These are phyloP conservation scores for Kodamaea anthophila DNA, from an alignment of 1,139 yeast genomes.

Conservation along the genomic window DNA sequence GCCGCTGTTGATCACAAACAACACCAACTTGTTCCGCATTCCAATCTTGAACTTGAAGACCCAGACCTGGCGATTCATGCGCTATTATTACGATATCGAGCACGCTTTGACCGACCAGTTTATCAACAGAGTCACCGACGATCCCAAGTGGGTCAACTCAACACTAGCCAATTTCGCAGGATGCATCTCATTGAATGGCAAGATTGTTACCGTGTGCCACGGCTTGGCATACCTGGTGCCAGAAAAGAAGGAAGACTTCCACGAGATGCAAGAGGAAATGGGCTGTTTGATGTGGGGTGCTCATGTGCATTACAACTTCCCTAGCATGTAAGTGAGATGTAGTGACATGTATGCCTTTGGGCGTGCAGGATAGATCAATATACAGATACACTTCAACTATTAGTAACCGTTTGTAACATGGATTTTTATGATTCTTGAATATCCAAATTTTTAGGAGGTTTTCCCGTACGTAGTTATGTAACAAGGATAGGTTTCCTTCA, in stretches of 20 bases:
- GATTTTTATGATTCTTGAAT: no score
- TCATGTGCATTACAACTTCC: constrained; percentile 33
- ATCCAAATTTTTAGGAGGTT: no score
- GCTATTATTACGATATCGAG: constrained; percentile 29
- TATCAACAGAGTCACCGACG: constrained; percentile 17
- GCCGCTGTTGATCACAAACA: constrained; percentile 24
- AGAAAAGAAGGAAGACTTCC: constrained; percentile 23
- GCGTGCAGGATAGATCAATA: no score
- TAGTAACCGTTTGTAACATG: no score
- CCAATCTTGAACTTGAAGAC: constrained; percentile 36
- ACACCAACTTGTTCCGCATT: constrained; percentile 27
- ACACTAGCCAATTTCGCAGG: constrained; percentile 30
- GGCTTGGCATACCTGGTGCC: constrained; percentile 32
- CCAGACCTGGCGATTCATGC: constrained; percentile 39
- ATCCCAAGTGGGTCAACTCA: constrained; percentile 24
- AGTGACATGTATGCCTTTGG: no score
- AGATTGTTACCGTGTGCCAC: constrained; percentile 33
- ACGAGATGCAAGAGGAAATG: constrained; percentile 13
- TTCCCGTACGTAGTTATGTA: no score
- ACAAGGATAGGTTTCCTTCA: no score
- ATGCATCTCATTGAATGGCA: constrained; percentile 29
- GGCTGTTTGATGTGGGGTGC: constrained; percentile 31
- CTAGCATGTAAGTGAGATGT: constrained; percentile 23
- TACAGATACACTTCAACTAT: no score
- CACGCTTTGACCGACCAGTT: constrained; percentile 19